Evolutionary conservation across 164 flowering plant genomes (phyloP).

Genomic region (Paratinospora sagittata): DNA sequence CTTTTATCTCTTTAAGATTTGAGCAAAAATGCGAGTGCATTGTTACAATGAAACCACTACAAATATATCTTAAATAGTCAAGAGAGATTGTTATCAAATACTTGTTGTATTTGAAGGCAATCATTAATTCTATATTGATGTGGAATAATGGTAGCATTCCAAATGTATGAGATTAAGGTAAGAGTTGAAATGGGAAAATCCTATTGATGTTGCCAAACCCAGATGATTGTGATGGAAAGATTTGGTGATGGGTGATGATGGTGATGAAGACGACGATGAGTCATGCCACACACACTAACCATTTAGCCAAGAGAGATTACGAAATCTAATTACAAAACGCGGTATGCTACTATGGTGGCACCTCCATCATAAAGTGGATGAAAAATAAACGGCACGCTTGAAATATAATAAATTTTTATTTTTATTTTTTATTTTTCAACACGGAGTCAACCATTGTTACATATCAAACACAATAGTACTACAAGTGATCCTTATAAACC

Average conservation of each 20-base stretch:
- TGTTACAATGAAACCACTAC: not conserved
- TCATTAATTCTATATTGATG: not conserved
- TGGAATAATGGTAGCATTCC: not conserved
- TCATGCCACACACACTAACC: not conserved
- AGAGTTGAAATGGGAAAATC: not conserved
- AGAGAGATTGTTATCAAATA: not conserved
- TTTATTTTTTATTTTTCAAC: not conserved
- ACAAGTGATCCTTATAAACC: not conserved
- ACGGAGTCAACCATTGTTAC: not conserved
- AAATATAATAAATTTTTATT: not conserved
- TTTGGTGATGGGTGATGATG: not conserved
- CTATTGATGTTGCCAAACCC: not conserved
- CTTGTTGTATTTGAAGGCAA: not conserved
- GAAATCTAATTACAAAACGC: not conserved
- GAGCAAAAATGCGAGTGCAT: not conserved
- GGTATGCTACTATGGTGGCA: not conserved
- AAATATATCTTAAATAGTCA: not conserved
- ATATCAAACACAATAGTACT: not conserved
- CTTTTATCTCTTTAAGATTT: not conserved
- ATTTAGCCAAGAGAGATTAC: not conserved
- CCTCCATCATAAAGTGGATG: not conserved
- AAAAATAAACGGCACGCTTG: not conserved
- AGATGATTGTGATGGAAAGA: not conserved
- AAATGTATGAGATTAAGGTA: not conserved
- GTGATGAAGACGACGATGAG: not conserved